A percentile compares a stretch with the other conserved stretches of the same genome.
phyloP scores from a whole-genome alignment of 2,329 filamentous ascomycete genomes.

The Rutstroemia sp. region DNA sequence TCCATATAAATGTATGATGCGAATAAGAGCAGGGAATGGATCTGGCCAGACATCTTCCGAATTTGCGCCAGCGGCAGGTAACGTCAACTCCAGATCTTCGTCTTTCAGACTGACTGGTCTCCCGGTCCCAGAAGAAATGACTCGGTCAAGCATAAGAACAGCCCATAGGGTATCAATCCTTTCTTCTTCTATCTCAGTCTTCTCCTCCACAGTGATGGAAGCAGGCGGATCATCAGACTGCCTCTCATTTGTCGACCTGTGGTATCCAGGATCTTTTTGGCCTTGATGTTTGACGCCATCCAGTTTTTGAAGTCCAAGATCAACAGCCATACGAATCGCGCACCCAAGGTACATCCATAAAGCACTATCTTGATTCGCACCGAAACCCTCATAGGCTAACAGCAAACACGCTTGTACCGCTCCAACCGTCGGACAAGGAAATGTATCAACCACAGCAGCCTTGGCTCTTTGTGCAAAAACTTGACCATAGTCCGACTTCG shows the following conservation, averaged over 20 bases:
- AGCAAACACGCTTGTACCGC: slow-evolving; percentile 78
- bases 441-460: slow-evolving; percentile 73
- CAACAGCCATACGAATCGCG: slow-evolving; percentile 75
- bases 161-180: slow-evolving; percentile 85
- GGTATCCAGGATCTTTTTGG: slow-evolving; percentile 27
- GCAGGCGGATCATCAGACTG: slow-evolving; percentile 34
- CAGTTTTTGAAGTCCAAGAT: slow-evolving; percentile 73
- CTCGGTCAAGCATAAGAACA: slow-evolving; percentile 78
- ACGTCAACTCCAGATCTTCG: slow-evolving; percentile 74
- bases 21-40: slow-evolving; percentile 72
- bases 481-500: slow-evolving; percentile 63
- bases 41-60: slow-evolving; percentile 53
- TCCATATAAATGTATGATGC: slow-evolving; percentile 81
- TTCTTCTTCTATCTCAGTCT: slow-evolving; percentile 65
- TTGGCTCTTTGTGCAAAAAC: slow-evolving; percentile 78
- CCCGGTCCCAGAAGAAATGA: slow-evolving; percentile 82
- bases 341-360: slow-evolving; percentile 92
- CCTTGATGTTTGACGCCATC: slow-evolving; percentile 58
- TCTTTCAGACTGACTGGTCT: slow-evolving; percentile 77
- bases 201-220: slow-evolving; percentile 40
- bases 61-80: slow-evolving; percentile 51
- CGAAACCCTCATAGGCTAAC: slow-evolving; percentile 84
- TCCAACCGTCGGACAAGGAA: slow-evolving; percentile 73
- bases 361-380: slow-evolving; percentile 79
- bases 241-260: slow-evolving; percentile 34